These are phyloP conservation scores for Penicillium verrucosum DNA, from an alignment of 2,329 filamentous ascomycete species.

Conservation along the genomic window DNA sequence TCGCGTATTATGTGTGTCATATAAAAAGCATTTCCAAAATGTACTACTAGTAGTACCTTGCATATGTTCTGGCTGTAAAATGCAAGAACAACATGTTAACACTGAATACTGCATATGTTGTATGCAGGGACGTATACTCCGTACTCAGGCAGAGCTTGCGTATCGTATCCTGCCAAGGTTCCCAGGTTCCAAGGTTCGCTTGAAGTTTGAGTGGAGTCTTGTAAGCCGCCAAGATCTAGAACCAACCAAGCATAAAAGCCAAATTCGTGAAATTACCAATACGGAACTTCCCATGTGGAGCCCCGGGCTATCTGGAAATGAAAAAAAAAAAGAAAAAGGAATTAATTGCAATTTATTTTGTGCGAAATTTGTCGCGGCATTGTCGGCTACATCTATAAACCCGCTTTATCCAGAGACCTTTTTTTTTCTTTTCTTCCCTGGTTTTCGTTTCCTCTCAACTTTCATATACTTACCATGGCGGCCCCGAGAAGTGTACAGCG, in stretches of 20 bases:
- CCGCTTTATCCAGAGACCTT: not conserved
- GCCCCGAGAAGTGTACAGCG: constrained; percentile 26
- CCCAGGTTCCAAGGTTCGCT: constrained; percentile 9
- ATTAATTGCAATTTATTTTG: not conserved
- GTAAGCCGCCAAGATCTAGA: constrained; percentile 1
- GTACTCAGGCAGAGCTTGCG: not conserved
- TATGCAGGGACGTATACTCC: not conserved
- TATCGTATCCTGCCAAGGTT: constrained; percentile 1
- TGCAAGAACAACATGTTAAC: not conserved
- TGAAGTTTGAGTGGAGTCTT: not conserved
- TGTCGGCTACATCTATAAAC: constrained; percentile 13
- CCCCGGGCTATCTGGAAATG: constrained; percentile 14
- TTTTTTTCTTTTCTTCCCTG: not conserved
- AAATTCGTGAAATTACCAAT: constrained; percentile 1
- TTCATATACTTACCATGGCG: constrained; percentile 19
- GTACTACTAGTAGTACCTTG: not conserved
- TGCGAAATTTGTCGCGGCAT: constrained; percentile 8
- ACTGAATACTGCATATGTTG: not conserved
- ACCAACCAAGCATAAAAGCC: constrained; percentile 4
- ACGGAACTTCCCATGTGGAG: constrained; percentile 6
- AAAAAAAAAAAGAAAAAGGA: not conserved
- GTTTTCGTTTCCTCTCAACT: not conserved
- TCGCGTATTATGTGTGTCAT: not conserved
- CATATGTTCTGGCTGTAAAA: not conserved
- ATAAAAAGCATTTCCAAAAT: not conserved